phyloP scores from a whole-genome alignment of 2,329 filamentous ascomycete genomes.

The Didymella arachidicola region DNA sequence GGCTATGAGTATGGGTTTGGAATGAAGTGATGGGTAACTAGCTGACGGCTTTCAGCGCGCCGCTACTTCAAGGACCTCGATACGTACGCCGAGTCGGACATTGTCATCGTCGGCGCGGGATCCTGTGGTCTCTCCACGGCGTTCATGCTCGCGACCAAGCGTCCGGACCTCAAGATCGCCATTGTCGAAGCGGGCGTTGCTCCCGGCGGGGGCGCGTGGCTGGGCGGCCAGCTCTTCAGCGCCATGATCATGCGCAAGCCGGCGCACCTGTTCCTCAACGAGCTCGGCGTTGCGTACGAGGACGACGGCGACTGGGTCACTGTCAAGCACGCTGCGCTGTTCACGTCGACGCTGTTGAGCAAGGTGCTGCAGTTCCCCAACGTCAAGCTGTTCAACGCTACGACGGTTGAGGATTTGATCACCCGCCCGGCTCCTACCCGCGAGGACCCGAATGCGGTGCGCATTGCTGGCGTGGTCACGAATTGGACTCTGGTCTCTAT shows the following conservation, averaged over 20 bases:
- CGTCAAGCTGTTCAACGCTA: constrained; percentile 96
- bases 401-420: constrained; percentile 89
- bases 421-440: constrained; percentile 66
- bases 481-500: constrained; percentile 94
- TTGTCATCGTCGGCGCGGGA: constrained; percentile 91
- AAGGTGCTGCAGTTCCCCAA: constrained; percentile 86
- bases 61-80: constrained; percentile 93
- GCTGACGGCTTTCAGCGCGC: constrained; percentile 55
- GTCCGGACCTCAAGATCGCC: constrained; percentile 89
- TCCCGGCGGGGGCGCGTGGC: constrained; percentile 86
- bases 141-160: constrained; percentile 81
- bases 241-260: constrained; percentile 97
- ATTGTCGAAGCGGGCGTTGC: constrained; percentile 88
- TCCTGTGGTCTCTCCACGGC: constrained; percentile 86
- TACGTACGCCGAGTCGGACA: constrained; percentile 87
- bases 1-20: constrained; percentile 70
- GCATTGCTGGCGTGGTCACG: constrained; percentile 87
- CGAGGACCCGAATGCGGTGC: constrained; percentile 62
- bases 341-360: constrained; percentile 86
- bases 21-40: neutral
- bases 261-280: constrained; percentile 81
- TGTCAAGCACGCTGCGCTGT: constrained; percentile 91
- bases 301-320: constrained; percentile 90
- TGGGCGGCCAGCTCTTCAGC: constrained; percentile 91
- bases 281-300: constrained; percentile 84